A percentile compares a stretch with the other conserved stretches of the same genome.
These are phyloP conservation scores for Plasmodium chabaudi DNA, from an alignment of 169 alveolate genomes.

Conservation along the genomic window DNA sequence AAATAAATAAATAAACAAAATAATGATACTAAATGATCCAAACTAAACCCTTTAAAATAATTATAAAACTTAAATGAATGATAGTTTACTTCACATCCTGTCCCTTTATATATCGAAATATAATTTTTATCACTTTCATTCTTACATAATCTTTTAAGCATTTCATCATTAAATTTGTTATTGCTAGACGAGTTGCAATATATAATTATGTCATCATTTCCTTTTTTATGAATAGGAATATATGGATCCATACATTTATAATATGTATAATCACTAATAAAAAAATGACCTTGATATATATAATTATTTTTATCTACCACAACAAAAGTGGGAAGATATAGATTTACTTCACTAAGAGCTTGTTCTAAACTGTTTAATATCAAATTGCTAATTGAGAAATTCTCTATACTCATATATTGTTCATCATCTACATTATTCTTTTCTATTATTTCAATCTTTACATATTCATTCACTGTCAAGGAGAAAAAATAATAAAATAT, in stretches of 20 bases:
- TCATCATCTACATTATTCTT: conserved; percentile 35
- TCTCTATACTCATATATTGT: conserved; percentile 25
- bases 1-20: conserved; percentile 54
- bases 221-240: conserved; percentile 15
- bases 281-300: conserved; percentile 58
- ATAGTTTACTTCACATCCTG: conserved; percentile 68
- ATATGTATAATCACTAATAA: conserved; percentile 62
- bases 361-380: conserved; percentile 46
- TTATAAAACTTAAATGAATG: conserved; percentile 63
- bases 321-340: conserved; percentile 44
- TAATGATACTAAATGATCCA: conserved; percentile 58
- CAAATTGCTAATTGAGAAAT: conserved; percentile 25
- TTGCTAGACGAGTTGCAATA: not conserved
- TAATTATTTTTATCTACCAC: conserved; percentile 43
- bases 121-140: conserved; percentile 14
- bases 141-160: not conserved
- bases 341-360: conserved; percentile 49
- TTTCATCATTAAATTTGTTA: not conserved
- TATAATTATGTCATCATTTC: not conserved
- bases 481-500: not conserved
- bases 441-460: conserved; percentile 48
- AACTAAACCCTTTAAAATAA: conserved; percentile 52
- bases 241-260: conserved; percentile 53
- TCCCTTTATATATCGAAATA: conserved; percentile 32
- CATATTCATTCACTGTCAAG: conserved; percentile 50